A percentile compares a stretch with the other conserved stretches of the same genome.
Conservation (phyloP, 163 green algal genomes). For the Scenedesmus sp. region DNA sequence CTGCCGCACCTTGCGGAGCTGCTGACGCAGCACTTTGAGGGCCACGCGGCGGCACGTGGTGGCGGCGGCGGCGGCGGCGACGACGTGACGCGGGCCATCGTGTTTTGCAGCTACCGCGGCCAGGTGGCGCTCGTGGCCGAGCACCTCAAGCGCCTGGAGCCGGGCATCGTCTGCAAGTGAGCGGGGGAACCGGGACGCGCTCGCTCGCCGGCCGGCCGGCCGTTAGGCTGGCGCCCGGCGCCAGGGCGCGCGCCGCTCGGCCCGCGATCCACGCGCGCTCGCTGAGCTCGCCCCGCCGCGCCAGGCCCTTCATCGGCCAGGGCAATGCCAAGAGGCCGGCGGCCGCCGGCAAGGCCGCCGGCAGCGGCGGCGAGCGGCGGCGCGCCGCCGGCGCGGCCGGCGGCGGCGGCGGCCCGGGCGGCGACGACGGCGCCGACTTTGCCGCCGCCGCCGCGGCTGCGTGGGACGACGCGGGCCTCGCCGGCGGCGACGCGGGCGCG, state of each 20-base stretch:
- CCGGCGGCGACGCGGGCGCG: too few relatives aligned
- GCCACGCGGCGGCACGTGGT: conserved; percentile 4
- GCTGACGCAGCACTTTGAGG: conserved; percentile 69
- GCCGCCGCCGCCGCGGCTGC: too few relatives aligned
- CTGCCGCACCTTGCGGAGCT: conserved; percentile 56
- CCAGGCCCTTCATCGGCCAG: conserved; percentile 55
- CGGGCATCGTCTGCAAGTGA: conserved; percentile 45
- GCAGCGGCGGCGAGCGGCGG: neutral
- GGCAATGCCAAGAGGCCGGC: conserved; percentile 65
- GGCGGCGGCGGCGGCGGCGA: neutral
- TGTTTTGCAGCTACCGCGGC: conserved; percentile 88
- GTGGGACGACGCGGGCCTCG: too few relatives aligned
- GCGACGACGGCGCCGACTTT: conserved; percentile 11
- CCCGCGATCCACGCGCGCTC: too few relatives aligned
- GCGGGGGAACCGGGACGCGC: too few relatives aligned
- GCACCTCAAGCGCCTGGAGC: conserved; percentile 61
- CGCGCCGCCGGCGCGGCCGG: neutral
- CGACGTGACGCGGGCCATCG: conserved; percentile 74
- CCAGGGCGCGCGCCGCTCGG: too few relatives aligned
- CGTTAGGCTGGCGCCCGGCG: too few relatives aligned
- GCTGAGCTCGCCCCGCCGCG: too few relatives aligned
- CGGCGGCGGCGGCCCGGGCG: too few relatives aligned
- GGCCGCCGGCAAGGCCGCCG: conserved; percentile 20
- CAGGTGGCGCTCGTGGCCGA: conserved; percentile 78
- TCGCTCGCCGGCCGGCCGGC: too few relatives aligned